Evolutionary conservation across 2,329 filamentous ascomycete species (phyloP).

Genomic region (Helotiales sp.): DNA sequence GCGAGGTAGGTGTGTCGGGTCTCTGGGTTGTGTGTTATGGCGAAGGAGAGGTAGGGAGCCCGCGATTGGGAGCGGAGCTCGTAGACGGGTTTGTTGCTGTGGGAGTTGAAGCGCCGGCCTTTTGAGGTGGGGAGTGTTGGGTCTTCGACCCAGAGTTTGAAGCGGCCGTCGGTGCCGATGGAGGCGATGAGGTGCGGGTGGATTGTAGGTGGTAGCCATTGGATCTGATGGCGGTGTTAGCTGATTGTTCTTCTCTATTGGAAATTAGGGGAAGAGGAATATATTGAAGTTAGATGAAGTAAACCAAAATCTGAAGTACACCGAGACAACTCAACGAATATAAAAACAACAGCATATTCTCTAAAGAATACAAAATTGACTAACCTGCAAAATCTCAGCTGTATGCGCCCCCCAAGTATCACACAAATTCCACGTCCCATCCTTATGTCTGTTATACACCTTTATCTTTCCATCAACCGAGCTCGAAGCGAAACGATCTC

Average conservation of each 20-base stretch:
- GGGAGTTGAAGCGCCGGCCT: constrained; percentile 79
- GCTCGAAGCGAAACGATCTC: constrained; percentile 87
- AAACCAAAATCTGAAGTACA: too few species aligned
- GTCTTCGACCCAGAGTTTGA: constrained; percentile 93
- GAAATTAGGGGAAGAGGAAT: too few species aligned
- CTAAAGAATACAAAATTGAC: too few species aligned
- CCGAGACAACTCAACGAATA: too few species aligned
- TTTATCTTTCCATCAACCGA: constrained; percentile 92
- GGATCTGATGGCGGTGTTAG: constrained; percentile 61
- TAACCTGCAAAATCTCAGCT: constrained; percentile 85
- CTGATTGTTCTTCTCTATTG: too few species aligned
- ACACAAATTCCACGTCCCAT: constrained; percentile 76
- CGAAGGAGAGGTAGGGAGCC: constrained; percentile 73
- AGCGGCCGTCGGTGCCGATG: constrained; percentile 86
- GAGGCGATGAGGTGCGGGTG: constrained; percentile 86
- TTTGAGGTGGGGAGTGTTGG: constrained; percentile 74
- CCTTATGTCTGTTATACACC: constrained; percentile 84
- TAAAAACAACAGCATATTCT: too few species aligned
- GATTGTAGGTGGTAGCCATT: constrained; percentile 91
- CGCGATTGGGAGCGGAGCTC: constrained; percentile 38
- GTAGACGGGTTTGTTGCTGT: constrained; percentile 65
- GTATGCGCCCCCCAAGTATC: constrained; percentile 92
- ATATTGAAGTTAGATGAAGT: too few species aligned
- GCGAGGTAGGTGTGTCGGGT: constrained; percentile 83
- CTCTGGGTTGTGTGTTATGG: constrained; percentile 82